These are phyloP conservation scores for Falciphora oryzae DNA, from an alignment of 2,329 filamentous ascomycete species.

Conservation along the genomic window DNA sequence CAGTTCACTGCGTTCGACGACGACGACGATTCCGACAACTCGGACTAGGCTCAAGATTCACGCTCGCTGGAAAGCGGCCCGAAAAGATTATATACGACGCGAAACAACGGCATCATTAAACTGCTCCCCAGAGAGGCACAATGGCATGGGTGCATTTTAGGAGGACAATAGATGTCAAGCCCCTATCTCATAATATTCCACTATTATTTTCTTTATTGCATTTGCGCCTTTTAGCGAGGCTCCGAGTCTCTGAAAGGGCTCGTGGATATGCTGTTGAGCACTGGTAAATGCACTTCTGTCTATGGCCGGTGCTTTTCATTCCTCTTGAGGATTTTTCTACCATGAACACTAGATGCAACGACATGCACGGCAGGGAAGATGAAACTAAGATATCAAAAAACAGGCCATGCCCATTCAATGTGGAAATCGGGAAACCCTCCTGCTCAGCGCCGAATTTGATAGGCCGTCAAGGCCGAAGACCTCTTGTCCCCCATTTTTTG, in stretches of 20 bases:
- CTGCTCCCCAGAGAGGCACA: background rate
- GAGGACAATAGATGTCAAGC: too few species aligned
- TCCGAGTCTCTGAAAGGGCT: too few species aligned
- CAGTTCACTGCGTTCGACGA: slow-evolving; percentile 48
- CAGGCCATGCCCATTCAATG: too few species aligned
- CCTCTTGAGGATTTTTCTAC: background rate
- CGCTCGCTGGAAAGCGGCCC: background rate
- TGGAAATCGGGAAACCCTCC: too few species aligned
- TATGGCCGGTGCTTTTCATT: background rate
- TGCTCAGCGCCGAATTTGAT: background rate
- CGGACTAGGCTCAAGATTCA: background rate
- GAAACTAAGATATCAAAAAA: background rate
- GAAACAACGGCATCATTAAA: too few species aligned
- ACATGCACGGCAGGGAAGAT: background rate
- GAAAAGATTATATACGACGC: background rate
- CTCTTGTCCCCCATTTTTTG: background rate
- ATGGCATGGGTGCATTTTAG: too few species aligned
- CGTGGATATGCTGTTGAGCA: too few species aligned
- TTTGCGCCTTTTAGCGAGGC: too few species aligned
- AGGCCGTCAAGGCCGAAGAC: slow-evolving; percentile 38
- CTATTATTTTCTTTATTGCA: too few species aligned
- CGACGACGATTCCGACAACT: slow-evolving; percentile 38
- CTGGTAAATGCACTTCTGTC: too few species aligned
- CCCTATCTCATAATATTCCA: too few species aligned
- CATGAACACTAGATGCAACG: background rate